Percentiles rank a stretch among this genome's conserved stretches.
phyloP scores from a whole-genome alignment of 768 basidiomycete genomes.

The Agrocybe chaxingu region DNA sequence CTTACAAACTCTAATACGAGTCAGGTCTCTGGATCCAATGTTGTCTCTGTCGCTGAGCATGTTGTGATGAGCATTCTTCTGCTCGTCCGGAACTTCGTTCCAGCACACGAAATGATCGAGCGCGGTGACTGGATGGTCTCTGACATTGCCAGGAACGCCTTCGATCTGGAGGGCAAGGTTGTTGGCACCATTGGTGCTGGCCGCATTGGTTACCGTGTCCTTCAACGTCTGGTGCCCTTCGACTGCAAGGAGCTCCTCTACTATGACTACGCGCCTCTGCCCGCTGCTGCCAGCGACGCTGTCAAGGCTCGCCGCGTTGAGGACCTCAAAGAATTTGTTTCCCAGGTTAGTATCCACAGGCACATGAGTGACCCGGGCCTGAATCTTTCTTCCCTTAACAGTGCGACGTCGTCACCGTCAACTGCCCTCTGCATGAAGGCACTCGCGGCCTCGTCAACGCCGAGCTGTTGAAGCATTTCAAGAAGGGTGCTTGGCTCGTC shows the following conservation, averaged over 20 bases:
- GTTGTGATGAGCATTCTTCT: constrained; percentile 88
- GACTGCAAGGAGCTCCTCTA: constrained; percentile 88
- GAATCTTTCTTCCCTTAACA: constrained; percentile 14
- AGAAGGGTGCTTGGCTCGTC: constrained; percentile 89
- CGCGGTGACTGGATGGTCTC: constrained; percentile 87
- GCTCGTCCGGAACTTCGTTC: constrained; percentile 87
- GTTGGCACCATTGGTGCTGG: constrained; percentile 86
- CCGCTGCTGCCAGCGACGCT: constrained; percentile 61
- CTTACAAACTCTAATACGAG: constrained; percentile 8
- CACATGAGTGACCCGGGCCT: neutral
- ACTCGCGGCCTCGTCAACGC: constrained; percentile 78
- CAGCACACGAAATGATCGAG: constrained; percentile 88
- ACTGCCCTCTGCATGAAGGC: constrained; percentile 84
- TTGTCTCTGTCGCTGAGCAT: constrained; percentile 89
- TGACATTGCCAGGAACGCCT: constrained; percentile 77
- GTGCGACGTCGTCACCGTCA: constrained; percentile 84
- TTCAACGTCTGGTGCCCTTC: constrained; percentile 79
- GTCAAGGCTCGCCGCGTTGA: constrained; percentile 74
- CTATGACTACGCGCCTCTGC: constrained; percentile 80
- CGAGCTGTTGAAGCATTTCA: constrained; percentile 83
- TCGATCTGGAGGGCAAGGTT: constrained; percentile 87
- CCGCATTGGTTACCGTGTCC: constrained; percentile 82
- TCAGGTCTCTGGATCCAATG: constrained; percentile 83
- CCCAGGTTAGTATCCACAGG: constrained; percentile 23
- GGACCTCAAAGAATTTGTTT: constrained; percentile 63